Conservation (phyloP, 2,329 filamentous ascomycete genomes). For the Colletotrichum somersetense region DNA sequence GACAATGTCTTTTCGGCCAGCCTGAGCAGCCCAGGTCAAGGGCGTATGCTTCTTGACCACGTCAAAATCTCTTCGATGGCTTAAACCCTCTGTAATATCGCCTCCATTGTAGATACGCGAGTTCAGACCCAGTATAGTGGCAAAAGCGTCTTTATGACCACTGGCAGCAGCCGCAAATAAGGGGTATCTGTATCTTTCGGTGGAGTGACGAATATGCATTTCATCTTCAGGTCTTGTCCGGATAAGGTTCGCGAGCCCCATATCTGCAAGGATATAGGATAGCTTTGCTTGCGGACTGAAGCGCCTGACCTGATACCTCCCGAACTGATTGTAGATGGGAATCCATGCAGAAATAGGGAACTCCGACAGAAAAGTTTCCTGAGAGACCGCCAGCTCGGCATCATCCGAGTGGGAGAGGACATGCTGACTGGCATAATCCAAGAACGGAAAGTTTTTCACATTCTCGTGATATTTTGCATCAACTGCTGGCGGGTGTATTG, state of each 20-base stretch:
- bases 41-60: slow-evolving; percentile 30
- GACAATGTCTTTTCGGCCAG: slow-evolving; percentile 44
- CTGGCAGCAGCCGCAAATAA: slow-evolving; percentile 53
- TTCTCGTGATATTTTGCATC: not conserved
- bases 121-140: slow-evolving; percentile 43
- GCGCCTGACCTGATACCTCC: slow-evolving; percentile 45
- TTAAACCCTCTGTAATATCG: slow-evolving; percentile 27
- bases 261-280: slow-evolving; percentile 53
- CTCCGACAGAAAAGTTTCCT: slow-evolving; percentile 49
- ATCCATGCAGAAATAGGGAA: slow-evolving; percentile 50
- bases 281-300: slow-evolving; percentile 47
- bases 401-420: slow-evolving; percentile 57
- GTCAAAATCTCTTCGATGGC: not conserved
- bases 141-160: slow-evolving; percentile 46
- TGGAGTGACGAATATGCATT: slow-evolving; percentile 34
- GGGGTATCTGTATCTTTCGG: slow-evolving; percentile 50
- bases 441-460: slow-evolving; percentile 55
- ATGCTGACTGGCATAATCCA: slow-evolving; percentile 58
- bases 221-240: slow-evolving; percentile 42
- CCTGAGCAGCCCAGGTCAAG: slow-evolving; percentile 46
- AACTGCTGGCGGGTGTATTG: not conserved
- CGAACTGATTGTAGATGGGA: slow-evolving; percentile 48
- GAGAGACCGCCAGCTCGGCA: slow-evolving; percentile 47
- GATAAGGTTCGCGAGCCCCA: slow-evolving; percentile 47
- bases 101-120: slow-evolving; percentile 24